A percentile compares a stretch with the other conserved stretches of the same genome.
Evolutionary conservation across 1,284 basidiomycete species (phyloP).

Genomic region (Cutaneotrichosporon spelunceum): DNA sequence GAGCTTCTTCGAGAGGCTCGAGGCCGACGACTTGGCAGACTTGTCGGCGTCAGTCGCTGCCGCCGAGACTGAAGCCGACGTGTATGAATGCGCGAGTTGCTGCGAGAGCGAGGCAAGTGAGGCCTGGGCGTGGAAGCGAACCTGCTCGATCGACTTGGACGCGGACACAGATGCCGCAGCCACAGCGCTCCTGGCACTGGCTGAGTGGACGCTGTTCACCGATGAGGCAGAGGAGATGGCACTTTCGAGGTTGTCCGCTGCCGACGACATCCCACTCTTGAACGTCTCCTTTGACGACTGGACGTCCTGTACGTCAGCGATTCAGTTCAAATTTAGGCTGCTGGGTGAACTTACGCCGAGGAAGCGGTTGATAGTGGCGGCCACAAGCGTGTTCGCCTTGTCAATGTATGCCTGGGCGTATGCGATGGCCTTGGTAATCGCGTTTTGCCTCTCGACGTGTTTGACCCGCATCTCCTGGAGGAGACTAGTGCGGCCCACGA

Average conservation of each 20-base stretch:
- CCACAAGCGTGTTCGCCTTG: constrained; percentile 62
- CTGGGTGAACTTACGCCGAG: constrained; percentile 42
- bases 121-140: constrained; percentile 10
- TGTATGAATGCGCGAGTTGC: constrained; percentile 41
- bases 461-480: constrained; percentile 68
- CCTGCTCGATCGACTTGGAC: constrained; percentile 6
- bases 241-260: constrained; percentile 33
- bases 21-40: constrained; percentile 39
- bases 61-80: constrained; percentile 38
- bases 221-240: constrained; percentile 41
- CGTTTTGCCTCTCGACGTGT: constrained; percentile 63
- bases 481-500: constrained; percentile 64
- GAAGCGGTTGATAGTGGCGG: constrained; percentile 55
- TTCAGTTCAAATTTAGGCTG: background rate
- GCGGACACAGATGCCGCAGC: constrained; percentile 37
- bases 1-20: constrained; percentile 43
- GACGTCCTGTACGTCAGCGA: constrained; percentile 16
- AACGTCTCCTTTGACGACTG: constrained; percentile 47
- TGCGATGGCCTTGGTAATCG: constrained; percentile 60
- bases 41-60: constrained; percentile 39
- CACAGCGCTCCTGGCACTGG: constrained; percentile 36
- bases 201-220: constrained; percentile 20
- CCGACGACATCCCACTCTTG: constrained; percentile 45
- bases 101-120: constrained; percentile 29
- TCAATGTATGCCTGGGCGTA: constrained; percentile 63